Conservation (phyloP, 257 asterid species). For the Cordia subcordata region DNA sequence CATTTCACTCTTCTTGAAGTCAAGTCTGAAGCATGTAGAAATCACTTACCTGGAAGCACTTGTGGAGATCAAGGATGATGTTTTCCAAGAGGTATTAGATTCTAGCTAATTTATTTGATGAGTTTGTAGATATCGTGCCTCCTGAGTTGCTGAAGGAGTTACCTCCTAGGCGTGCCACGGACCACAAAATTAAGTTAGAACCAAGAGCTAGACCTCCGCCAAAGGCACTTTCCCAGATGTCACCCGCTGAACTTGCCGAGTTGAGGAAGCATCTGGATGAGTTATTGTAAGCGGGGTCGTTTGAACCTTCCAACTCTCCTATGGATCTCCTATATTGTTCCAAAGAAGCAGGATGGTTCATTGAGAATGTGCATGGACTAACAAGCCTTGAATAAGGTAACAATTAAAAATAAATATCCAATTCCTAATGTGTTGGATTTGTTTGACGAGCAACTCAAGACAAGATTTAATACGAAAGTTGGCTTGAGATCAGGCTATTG, state of each 20-base stretch:
- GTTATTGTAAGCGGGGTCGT: neutral
- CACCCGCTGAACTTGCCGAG: neutral
- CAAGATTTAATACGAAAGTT: neutral
- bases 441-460: neutral
- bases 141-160: conserved; percentile 1
- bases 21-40: neutral
- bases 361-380: neutral
- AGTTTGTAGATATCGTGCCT: conserved; percentile 6
- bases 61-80: neutral
- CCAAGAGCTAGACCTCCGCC: neutral
- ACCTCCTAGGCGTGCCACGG: neutral
- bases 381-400: neutral
- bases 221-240: neutral
- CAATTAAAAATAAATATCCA: neutral
- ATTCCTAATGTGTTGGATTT: neutral
- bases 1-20: too few relatives aligned
- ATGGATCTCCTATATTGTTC: neutral
- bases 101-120: neutral
- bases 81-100: neutral
- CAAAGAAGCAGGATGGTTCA: neutral
- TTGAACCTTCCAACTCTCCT: neutral
- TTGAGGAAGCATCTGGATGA: neutral
- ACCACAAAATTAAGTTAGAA: conserved; percentile 1
- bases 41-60: neutral
- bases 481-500: too few relatives aligned